Conservation (phyloP, 257 asterid genomes). For the Thymus mandschuricus region DNA sequence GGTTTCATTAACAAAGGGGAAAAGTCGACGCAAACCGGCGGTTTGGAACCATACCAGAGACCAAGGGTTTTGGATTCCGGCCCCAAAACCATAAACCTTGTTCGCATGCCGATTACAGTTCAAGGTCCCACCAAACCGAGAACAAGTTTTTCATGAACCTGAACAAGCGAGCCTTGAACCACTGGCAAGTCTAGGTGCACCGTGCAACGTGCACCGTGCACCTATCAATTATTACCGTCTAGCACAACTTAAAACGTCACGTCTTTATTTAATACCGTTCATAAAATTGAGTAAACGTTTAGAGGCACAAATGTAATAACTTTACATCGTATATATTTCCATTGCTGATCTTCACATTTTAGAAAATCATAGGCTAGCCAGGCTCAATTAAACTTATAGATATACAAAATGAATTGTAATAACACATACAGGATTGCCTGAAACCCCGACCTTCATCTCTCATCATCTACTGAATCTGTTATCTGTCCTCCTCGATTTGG, state of each 20-base stretch:
- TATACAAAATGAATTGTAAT: slow-evolving; percentile 30
- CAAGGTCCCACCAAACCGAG: too few relatives aligned
- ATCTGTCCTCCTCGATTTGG: slow-evolving; percentile 53
- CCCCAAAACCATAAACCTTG: too few relatives aligned
- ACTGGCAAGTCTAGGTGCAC: too few relatives aligned
- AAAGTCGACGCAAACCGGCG: too few relatives aligned
- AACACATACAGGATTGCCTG: slow-evolving; percentile 23
- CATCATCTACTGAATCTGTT: slow-evolving; percentile 50
- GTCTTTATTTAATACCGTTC: slow-evolving; percentile 33
- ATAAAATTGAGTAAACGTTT: slow-evolving; percentile 28
- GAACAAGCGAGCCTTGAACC: too few relatives aligned
- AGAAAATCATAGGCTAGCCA: slow-evolving; percentile 14
- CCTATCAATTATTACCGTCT: too few relatives aligned
- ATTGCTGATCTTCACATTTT: slow-evolving; percentile 15
- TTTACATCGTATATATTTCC: slow-evolving; percentile 38
- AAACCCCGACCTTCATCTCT: slow-evolving; percentile 12
- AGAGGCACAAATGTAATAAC: slow-evolving; percentile 34
- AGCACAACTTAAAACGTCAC: slow-evolving; percentile 13
- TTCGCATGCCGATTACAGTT: too few relatives aligned
- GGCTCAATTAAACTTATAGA: slow-evolving; percentile 30
- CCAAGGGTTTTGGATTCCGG: too few relatives aligned
- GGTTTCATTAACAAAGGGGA: too few relatives aligned
- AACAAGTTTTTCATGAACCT: too few relatives aligned
- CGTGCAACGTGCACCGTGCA: too few relatives aligned
- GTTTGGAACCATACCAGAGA: too few relatives aligned